These are phyloP conservation scores for Moricandia arvensis DNA, from an alignment of 345 rosid genomes.

Conservation along the genomic window DNA sequence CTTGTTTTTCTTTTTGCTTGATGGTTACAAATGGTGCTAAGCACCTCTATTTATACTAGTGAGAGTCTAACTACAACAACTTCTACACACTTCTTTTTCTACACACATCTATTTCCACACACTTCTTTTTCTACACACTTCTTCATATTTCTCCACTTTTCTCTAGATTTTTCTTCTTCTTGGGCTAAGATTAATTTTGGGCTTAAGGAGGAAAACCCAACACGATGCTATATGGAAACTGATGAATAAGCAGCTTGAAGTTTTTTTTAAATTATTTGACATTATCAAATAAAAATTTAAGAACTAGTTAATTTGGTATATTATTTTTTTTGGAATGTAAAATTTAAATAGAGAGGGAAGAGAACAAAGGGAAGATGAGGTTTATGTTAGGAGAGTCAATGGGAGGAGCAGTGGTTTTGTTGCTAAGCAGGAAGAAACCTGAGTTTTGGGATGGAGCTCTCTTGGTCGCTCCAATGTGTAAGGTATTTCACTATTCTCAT, in stretches of 20 bases:
- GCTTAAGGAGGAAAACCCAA: too few species aligned
- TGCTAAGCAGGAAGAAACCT: constrained; percentile 56
- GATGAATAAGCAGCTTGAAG: background rate
- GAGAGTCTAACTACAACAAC: too few species aligned
- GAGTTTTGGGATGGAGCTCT: constrained; percentile 81
- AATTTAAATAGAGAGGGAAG: constrained; percentile 46
- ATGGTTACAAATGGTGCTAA: too few species aligned
- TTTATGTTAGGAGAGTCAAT: constrained; percentile 81
- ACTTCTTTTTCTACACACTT: too few species aligned
- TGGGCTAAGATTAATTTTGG: too few species aligned
- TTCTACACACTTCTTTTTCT: too few species aligned
- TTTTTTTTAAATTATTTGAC: background rate
- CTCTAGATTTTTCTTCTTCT: too few species aligned
- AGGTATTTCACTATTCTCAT: constrained; percentile 45
- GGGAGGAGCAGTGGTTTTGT: constrained; percentile 83
- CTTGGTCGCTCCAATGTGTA: constrained; percentile 89
- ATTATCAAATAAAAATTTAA: background rate
- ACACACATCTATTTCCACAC: too few species aligned
- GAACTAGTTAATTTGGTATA: background rate
- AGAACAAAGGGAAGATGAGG: constrained; percentile 60
- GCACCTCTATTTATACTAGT: too few species aligned
- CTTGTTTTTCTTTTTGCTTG: too few species aligned
- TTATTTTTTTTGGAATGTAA: background rate
- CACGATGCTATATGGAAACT: too few species aligned
- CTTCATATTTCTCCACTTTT: too few species aligned